A percentile compares a stretch with the other conserved stretches of the same genome.
These are phyloP conservation scores for Hyaloperonospora brassicae DNA, from an alignment of 352 stramenopile genomes.

Conservation along the genomic window DNA sequence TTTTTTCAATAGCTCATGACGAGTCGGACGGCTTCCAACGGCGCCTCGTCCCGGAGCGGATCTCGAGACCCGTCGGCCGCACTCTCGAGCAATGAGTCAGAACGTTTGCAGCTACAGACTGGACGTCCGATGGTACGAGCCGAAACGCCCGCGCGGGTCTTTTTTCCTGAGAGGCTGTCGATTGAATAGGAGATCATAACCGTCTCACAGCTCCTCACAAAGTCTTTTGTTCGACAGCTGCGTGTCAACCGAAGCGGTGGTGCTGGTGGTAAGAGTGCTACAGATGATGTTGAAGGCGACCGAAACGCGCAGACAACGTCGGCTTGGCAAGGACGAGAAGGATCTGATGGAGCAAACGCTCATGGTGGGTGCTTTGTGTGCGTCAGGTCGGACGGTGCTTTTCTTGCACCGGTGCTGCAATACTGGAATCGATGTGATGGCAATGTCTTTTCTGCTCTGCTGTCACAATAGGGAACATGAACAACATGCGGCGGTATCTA, in stretches of 20 bases:
- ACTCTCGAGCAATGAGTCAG: too few relatives aligned
- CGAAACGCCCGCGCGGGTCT: too few relatives aligned
- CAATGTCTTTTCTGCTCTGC: not conserved
- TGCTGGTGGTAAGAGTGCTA: conserved; percentile 11
- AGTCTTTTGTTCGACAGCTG: conserved; percentile 11
- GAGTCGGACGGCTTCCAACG: conserved; percentile 4
- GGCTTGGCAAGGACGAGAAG: conserved; percentile 18
- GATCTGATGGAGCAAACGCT: conserved; percentile 10
- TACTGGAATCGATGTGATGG: not conserved
- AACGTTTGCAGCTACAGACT: too few relatives aligned
- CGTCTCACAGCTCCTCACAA: too few relatives aligned
- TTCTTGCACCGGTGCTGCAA: not conserved
- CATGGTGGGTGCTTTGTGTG: conserved; percentile 22
- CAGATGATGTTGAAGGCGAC: conserved; percentile 13
- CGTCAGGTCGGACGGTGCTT: not conserved
- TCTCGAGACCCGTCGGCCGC: conserved; percentile 10
- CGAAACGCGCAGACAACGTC: conserved; percentile 11
- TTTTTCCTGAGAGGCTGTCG: too few relatives aligned
- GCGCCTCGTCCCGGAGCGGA: conserved; percentile 12
- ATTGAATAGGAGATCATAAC: too few relatives aligned
- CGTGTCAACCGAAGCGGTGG: conserved; percentile 17
- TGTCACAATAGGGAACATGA: conserved; percentile 41
- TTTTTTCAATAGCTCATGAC: conserved; percentile 2
- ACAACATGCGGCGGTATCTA: conserved; percentile 49
- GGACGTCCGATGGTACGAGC: too few relatives aligned